phyloP scores from a whole-genome alignment of 495 filamentous ascomycete genomes.

The Penicillium bovifimosum region DNA sequence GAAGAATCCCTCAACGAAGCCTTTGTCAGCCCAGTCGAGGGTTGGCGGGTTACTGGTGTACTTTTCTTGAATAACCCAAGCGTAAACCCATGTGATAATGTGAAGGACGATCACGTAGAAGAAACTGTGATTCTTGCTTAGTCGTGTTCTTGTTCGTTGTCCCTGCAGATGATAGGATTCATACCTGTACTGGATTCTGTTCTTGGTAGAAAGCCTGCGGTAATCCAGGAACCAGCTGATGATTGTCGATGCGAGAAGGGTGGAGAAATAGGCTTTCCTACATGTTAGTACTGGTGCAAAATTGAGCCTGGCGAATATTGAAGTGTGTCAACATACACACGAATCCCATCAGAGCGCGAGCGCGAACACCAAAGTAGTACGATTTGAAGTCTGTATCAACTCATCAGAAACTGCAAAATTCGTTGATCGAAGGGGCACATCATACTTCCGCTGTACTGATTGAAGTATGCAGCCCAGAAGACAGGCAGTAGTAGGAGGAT shows the following conservation, averaged over 20 bases:
- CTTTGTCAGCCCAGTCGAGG: conserved; percentile 39
- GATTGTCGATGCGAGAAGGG: conserved; percentile 30
- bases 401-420: conserved; percentile 4
- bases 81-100: conserved; percentile 42
- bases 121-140: conserved; percentile 22
- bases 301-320: neutral
- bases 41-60: conserved; percentile 39
- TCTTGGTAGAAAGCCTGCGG: conserved; percentile 29
- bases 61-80: conserved; percentile 46
- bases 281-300: neutral
- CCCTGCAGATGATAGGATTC: too few species aligned
- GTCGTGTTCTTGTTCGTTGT: neutral
- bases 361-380: conserved; percentile 37
- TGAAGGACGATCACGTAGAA: conserved; percentile 40
- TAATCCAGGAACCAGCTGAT: conserved; percentile 43
- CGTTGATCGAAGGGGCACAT: too few species aligned
- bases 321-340: conserved; percentile 18
- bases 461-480: conserved; percentile 40
- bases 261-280: conserved; percentile 25
- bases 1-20: conserved; percentile 42
- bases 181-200: conserved; percentile 36
- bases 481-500: conserved; percentile 30
- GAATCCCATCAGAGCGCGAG: conserved; percentile 34
- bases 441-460: conserved; percentile 31
- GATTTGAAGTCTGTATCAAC: conserved; percentile 24